Evolutionary conservation across 768 basidiomycete species (phyloP).

Genomic region (Xerocomellus intermedius): DNA sequence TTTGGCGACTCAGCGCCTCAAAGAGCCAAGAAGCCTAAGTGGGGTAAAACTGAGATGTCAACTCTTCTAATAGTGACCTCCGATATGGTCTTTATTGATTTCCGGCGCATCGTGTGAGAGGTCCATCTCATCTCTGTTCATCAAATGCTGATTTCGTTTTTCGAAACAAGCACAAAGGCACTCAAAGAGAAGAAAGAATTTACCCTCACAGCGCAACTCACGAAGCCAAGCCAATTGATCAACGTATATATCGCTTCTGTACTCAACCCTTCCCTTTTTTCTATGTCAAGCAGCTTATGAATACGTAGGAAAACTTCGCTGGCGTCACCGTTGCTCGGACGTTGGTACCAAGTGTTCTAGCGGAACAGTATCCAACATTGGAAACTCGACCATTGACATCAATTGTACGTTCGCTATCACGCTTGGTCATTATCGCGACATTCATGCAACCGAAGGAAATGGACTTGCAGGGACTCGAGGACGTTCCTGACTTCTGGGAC

Average conservation of each 20-base stretch:
- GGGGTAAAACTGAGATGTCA: slow-evolving; percentile 56
- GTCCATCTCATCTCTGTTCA: neutral
- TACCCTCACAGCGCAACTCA: slow-evolving; percentile 55
- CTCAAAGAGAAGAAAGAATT: slow-evolving; percentile 62
- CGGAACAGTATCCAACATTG: slow-evolving; percentile 60
- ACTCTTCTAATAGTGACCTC: slow-evolving; percentile 73
- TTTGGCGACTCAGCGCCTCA: slow-evolving; percentile 33
- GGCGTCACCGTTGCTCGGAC: slow-evolving; percentile 54
- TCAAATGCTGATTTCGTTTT: slow-evolving; percentile 1
- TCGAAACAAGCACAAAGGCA: slow-evolving; percentile 57
- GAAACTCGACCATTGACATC: slow-evolving; percentile 70
- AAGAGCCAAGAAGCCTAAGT: slow-evolving; percentile 45
- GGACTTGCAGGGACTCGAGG: slow-evolving; percentile 64
- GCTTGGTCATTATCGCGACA: neutral
- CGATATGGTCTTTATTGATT: slow-evolving; percentile 73
- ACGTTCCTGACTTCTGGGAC: slow-evolving; percentile 68
- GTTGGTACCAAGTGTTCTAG: slow-evolving; percentile 56
- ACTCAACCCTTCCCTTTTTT: slow-evolving; percentile 9
- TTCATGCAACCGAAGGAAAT: slow-evolving; percentile 47
- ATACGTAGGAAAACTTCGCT: slow-evolving; percentile 65
- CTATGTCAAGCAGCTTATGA: slow-evolving; percentile 12
- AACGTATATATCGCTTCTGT: slow-evolving; percentile 63
- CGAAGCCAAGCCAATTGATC: slow-evolving; percentile 73
- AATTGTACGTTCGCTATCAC: slow-evolving; percentile 39
- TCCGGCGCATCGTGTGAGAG: slow-evolving; percentile 70